Evolutionary conservation across 2,329 filamentous ascomycete species (phyloP).

Genomic region (Claviceps paspali): DNA sequence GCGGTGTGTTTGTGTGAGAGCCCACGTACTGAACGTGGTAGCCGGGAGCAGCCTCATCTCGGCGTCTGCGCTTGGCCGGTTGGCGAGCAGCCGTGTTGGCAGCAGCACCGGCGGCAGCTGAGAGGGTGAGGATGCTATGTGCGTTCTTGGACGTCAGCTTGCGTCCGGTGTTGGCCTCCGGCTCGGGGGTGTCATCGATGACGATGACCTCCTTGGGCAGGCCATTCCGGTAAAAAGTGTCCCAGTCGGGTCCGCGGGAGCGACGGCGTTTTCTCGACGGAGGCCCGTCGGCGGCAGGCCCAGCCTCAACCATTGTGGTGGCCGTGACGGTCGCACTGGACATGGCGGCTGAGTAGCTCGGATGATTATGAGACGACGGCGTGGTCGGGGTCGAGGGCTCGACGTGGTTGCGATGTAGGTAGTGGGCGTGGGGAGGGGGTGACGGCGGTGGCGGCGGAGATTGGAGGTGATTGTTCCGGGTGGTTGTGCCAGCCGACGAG

Average conservation of each 20-base stretch:
- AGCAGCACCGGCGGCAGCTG: slow-evolving; percentile 12
- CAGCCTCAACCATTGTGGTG: slow-evolving; percentile 5
- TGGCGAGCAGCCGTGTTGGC: slow-evolving; percentile 23
- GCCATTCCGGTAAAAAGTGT: slow-evolving; percentile 68
- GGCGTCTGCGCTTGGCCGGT: slow-evolving; percentile 61
- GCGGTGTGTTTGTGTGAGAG: slow-evolving; percentile 59
- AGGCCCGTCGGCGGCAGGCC: slow-evolving; percentile 16
- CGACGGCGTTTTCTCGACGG: slow-evolving; percentile 36
- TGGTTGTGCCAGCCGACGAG: slow-evolving; percentile 18
- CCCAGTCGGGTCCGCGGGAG: slow-evolving; percentile 59
- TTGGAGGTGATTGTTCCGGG: slow-evolving; percentile 12
- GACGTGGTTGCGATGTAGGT: slow-evolving; percentile 7
- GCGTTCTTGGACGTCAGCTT: slow-evolving; percentile 17
- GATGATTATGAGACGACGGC: slow-evolving; percentile 5
- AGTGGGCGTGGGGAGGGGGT: slow-evolving; percentile 16
- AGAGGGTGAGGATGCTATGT: slow-evolving; percentile 15
- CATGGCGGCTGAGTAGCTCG: slow-evolving; percentile 12
- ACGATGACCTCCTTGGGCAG: slow-evolving; percentile 75
- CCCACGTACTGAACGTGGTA: slow-evolving; percentile 57
- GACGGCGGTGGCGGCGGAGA: slow-evolving; percentile 16
- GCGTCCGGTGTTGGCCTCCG: slow-evolving; percentile 27
- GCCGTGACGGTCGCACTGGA: slow-evolving; percentile 2
- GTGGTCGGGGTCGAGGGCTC: slow-evolving; percentile 12
- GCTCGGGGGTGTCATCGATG: slow-evolving; percentile 59
- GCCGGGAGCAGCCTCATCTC: slow-evolving; percentile 44